Percentiles rank a stretch among this genome's conserved stretches.
phyloP scores from a whole-genome alignment of 805 yeast species.

The Nakazawaea holstii region DNA sequence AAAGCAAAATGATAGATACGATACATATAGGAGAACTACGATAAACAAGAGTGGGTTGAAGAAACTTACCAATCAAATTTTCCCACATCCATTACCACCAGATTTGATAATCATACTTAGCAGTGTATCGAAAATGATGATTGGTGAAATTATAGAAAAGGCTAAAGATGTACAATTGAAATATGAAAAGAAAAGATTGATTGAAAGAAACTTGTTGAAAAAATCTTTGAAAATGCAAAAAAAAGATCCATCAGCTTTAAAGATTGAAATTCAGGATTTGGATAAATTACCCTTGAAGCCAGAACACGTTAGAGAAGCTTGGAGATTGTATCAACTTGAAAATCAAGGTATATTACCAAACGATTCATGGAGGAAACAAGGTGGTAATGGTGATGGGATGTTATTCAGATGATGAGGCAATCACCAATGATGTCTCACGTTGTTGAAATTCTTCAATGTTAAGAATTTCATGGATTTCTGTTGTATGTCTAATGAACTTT shows the following conservation, averaged over 20 bases:
- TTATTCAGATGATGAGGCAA: constrained; percentile 46
- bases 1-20: constrained; percentile 85
- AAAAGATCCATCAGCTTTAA: constrained; percentile 28
- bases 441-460: neutral
- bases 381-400: constrained; percentile 65
- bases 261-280: constrained; percentile 8
- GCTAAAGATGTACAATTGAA: constrained; percentile 68
- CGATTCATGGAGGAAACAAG: constrained; percentile 67
- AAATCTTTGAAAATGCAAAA: constrained; percentile 29
- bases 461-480: neutral
- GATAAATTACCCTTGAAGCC: constrained; percentile 64
- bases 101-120: constrained; percentile 77
- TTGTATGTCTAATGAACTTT: too few species aligned
- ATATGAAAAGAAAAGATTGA: constrained; percentile 37
- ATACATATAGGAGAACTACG: constrained; percentile 77
- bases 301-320: constrained; percentile 83
- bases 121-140: constrained; percentile 81
- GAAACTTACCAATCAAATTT: constrained; percentile 69
- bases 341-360: constrained; percentile 51
- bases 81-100: constrained; percentile 76
- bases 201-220: constrained; percentile 37
- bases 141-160: constrained; percentile 84
- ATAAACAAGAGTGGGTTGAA: constrained; percentile 70
- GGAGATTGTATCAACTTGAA: constrained; percentile 70
- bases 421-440: neutral